A percentile compares a stretch with the other conserved stretches of the same genome.
Conservation (phyloP, 306 rosid species). For the Malus sylvestris region DNA sequence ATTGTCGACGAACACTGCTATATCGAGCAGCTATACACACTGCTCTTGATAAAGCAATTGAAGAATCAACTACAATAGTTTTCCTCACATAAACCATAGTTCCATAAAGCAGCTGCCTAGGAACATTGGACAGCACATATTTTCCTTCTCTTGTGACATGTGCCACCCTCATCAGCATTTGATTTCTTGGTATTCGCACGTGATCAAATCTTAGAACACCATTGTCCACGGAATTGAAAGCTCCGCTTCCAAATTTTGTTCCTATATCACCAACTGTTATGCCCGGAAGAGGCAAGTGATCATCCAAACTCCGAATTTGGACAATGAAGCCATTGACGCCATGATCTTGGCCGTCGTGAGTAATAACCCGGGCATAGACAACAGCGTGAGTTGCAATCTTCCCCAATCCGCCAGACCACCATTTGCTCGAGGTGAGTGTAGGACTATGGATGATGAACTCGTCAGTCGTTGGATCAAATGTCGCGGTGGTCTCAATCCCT, state of each 20-base stretch:
- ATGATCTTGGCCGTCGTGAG: constrained; percentile 42
- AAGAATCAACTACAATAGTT: constrained; percentile 72
- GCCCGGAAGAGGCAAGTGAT: constrained; percentile 78
- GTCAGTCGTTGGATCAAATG: constrained; percentile 67
- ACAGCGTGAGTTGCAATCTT: constrained; percentile 77
- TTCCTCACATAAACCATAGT: constrained; percentile 83
- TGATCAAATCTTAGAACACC: constrained; percentile 66
- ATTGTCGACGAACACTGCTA: constrained; percentile 89
- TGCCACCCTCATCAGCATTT: constrained; percentile 92
- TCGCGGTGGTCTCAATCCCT: constrained; percentile 91
- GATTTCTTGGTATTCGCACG: constrained; percentile 75
- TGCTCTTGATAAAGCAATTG: constrained; percentile 78
- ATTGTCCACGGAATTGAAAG: constrained; percentile 79
- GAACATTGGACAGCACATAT: constrained; percentile 64
- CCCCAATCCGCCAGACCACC: constrained; percentile 99
- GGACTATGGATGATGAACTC: constrained; percentile 86
- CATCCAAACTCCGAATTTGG: constrained; percentile 85
- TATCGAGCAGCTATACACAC: constrained; percentile 92
- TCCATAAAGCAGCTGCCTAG: constrained; percentile 79
- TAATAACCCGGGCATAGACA: constrained; percentile 74
- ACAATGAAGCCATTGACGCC: constrained; percentile 86
- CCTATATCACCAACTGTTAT: constrained; percentile 85
- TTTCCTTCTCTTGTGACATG: constrained; percentile 87
- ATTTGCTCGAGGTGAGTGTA: constrained; percentile 82
- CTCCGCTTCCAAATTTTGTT: constrained; percentile 79